Base-by-base conservation (phyloP, 208 protist genomes). In the Trichomonas gallinae region DNA sequence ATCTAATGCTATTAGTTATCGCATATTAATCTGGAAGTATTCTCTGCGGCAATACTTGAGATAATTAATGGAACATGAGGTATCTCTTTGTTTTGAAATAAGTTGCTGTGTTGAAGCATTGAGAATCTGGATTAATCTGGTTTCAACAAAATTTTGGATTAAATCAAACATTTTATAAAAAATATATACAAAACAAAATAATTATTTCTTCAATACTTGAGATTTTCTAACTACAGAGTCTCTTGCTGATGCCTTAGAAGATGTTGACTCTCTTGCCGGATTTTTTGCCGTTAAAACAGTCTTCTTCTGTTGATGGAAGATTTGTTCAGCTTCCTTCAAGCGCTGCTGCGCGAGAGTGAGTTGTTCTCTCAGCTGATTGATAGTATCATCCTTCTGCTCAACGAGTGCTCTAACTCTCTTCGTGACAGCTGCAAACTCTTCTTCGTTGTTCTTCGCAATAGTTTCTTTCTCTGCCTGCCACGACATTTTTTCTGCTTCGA, bases 281-380 rank as follows among this genome's bases (percentile, higher is more conserved):
- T 13, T 89, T 15, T 89, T 89, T 45, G 31, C 40, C 15, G 31
- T 15, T n/a, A 89, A 46, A 26, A 89, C 38, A n/a, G 38, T 31
- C 40, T 89, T 89, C 83, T 89, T 89, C 26, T 89, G 83, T 89
- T 89, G 83, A 46, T 89, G 83, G 44, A 93, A 93, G 13, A 93
- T 23, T 38, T 93, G 40, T 26, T 93, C 44, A 49, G 44, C 26
- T 51, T 93, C 87, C 46, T 48, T 23, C 45, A 93, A 51, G 6
- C 44, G 45, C 8, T 42, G 26, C 51, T 93, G 87, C 2, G 87
- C 40, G 2, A 38, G 17, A 13, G n/a, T 51, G 8, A 93, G 31
- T 26, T 93, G 87, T 58, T 93, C 87, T 51, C 45, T 93, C 4
- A 93, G 38, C 26, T 34, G 23, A 48, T 93, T 42, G 46, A 93